phyloP scores from a whole-genome alignment of 2,329 filamentous ascomycete species.

The Tolypocladium pustulatum region DNA sequence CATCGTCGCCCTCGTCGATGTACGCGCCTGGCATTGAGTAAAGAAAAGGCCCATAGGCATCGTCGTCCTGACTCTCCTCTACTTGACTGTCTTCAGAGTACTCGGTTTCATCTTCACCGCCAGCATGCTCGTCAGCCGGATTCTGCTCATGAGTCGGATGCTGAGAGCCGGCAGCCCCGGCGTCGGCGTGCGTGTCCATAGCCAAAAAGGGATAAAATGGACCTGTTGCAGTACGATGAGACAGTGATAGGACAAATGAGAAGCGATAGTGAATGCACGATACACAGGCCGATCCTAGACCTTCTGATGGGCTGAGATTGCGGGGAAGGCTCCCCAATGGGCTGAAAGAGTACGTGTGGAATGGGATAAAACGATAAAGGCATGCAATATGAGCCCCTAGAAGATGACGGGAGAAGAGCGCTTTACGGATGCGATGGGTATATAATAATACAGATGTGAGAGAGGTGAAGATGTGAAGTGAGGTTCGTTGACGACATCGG shows the following conservation, averaged over 20 bases:
- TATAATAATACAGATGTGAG: background rate
- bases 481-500: background rate
- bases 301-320: background rate
- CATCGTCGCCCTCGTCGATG: slow-evolving; percentile 11
- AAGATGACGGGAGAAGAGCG: background rate
- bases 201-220: background rate
- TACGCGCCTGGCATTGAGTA: slow-evolving; percentile 1
- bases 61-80: background rate
- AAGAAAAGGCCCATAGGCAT: background rate
- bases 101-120: background rate
- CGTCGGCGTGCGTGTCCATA: background rate
- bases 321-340: background rate
- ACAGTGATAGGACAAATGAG: background rate
- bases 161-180: background rate
- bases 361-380: background rate
- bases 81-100: background rate
- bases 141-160: background rate
- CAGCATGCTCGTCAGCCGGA: background rate
- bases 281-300: background rate
- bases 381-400: background rate
- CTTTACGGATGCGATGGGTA: background rate
- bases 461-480: background rate
- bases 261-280: background rate
- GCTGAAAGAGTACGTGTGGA: background rate
- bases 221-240: background rate